Evolutionary conservation across 805 yeast genomes (phyloP).

Genomic region (Komagataella kurtzmanii): DNA sequence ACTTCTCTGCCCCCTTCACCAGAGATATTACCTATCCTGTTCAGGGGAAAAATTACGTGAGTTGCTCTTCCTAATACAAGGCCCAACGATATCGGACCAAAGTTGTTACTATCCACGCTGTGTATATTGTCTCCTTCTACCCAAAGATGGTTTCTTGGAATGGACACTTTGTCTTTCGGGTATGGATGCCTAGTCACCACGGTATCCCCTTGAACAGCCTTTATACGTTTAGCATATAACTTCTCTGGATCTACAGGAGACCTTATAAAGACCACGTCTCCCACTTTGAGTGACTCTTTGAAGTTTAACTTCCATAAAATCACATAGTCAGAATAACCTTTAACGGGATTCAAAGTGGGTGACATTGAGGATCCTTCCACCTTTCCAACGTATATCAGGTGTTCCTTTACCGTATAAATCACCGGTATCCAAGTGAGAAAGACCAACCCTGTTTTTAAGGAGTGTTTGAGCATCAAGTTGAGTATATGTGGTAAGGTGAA

Average conservation of each 20-base stretch:
- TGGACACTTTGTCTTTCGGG: constrained; percentile 42
- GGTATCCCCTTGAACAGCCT: constrained; percentile 62
- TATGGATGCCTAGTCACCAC: constrained; percentile 52
- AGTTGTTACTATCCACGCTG: constrained; percentile 74
- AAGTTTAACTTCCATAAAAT: constrained; percentile 54
- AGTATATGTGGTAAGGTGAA: not conserved
- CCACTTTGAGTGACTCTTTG: constrained; percentile 30
- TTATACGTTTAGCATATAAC: constrained; percentile 67
- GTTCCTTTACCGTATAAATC: constrained; percentile 49
- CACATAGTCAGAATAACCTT: constrained; percentile 42
- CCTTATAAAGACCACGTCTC: constrained; percentile 66
- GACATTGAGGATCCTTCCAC: constrained; percentile 79
- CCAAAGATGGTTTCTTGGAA: constrained; percentile 83
- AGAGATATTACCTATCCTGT: constrained; percentile 36
- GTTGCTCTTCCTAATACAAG: constrained; percentile 68
- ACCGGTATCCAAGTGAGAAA: constrained; percentile 74
- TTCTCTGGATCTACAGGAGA: constrained; percentile 74
- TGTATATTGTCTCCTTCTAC: constrained; percentile 88
- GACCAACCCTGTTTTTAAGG: constrained; percentile 17
- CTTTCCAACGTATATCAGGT: constrained; percentile 58
- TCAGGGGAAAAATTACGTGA: constrained; percentile 56
- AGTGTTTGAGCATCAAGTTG: constrained; percentile 10
- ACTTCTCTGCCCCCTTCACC: constrained; percentile 38
- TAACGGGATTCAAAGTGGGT: constrained; percentile 73
- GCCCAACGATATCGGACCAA: constrained; percentile 81